Base-by-base conservation (phyloP, 331 rosid species). In the Quercus phellos region DNA sequence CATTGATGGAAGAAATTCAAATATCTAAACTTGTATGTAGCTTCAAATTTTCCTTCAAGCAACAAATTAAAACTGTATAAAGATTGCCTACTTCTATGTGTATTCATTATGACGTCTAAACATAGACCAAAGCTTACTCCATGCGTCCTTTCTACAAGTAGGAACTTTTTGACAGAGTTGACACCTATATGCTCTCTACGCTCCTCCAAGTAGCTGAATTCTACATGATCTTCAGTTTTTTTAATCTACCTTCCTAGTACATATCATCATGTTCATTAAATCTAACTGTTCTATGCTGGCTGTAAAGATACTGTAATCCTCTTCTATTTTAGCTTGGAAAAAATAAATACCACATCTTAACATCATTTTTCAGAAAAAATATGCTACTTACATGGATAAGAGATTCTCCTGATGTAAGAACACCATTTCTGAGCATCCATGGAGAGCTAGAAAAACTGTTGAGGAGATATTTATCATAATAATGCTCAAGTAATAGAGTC, bases 361-460 rank as follows among this genome's bases (percentile, higher is more conserved):
- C 21, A 29, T 35, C 21, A 29, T 14, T 61, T 61, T 19, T 61
- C 5, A 35, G 19, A 24, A 12, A 19, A 59, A 9, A 12, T 4
- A 80, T 26, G 21, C 6, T 43, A 84, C 97, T 86, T 85, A 94
- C 99, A 78, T 92, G 97, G 77, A 94, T 81, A 51, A 94, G 85
- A 78, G 90, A 88, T 76, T 92, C 97, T 86, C 90, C 92, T 24
- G 93, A 82, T 5, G 90, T 81, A 82, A 88, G 90, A 85, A 86
- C 80, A 74, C 89, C 87, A 81, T 90, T 85, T 79, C 79, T 90
- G 82, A 85, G 97, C 89, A 91, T 89, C 97, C 97, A 89, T 13
- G 92, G 99, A 50, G 97, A 91, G 84, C 97, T 92, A 61, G 99
- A 94, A 81, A 94, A 94, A 86, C 99, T 94, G 89, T 59, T 61